Evolutionary conservation across 2,329 filamentous ascomycete species (phyloP), one percentile per base, ranked within the genome.

Genomic region (Ascochyta rabiei): DNA sequence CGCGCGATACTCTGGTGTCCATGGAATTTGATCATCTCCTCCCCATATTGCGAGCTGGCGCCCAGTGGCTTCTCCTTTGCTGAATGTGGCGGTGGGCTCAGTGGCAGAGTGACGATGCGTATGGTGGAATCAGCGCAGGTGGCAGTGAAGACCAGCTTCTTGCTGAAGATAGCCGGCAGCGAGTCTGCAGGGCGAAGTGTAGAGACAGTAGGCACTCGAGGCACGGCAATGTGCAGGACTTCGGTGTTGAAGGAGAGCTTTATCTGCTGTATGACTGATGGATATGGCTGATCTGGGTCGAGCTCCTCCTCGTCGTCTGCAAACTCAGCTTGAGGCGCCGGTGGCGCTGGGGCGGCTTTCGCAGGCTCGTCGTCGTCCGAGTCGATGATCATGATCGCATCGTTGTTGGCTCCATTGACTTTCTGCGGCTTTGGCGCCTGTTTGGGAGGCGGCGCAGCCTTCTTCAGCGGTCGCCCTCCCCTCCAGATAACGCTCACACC

Each of bases 401-500:
- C 79, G 41, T 57, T 62, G 62, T 60, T 75, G 19, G 64, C 72
- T 39, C 76, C 79, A 59, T 80, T 80, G 60, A 75, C 67, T 53
- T 75, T 76, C 37, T 71, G 63, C 33, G 67, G 66, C 62, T 69
- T 69, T 23, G 69, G 56, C 21, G 70, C 63, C 55, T 67, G 65
- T 53, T 67, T 64, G n/a, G 68, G 62, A 21, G 64, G 48, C 6
- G 61, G 52, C 28, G 64, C 57, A 43, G 53, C 48, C 48, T 66
- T 60, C 59, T 80, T 79, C 50, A 84, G 77, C 1, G 75, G 73
- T 26, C 76, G 78, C 4, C 85, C 85, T 38, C 84, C 84, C 71
- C 83, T 79, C 86, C 86, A 88, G 26, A 86, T 62, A 43, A 88
- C 73, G 53, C 81, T 80, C 19, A 89, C 62, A 5, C 86, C 86